Base-by-base conservation (phyloP, 345 rosid genomes). In the Populus davidiana region DNA sequence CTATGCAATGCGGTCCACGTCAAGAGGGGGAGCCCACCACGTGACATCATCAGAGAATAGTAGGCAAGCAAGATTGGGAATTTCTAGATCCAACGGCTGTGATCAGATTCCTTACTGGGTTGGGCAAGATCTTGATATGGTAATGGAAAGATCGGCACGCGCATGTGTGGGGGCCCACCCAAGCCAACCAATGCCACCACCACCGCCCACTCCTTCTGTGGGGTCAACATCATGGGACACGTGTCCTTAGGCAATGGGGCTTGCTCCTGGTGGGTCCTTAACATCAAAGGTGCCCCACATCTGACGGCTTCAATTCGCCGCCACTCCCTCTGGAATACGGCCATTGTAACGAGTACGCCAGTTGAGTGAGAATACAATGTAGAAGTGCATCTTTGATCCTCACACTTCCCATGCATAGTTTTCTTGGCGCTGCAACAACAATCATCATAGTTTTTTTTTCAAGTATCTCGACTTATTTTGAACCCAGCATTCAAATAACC, bases 1-100 rank as follows among this genome's bases (percentile, higher is more conserved):
- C 83, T 63, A 49, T 69, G 71, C 73, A 82, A 77, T 65, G 88
- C 79, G 76, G 75, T 83, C 89, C 81, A 83, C 77, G 77, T 86
- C 86, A 84, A 72, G 17, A 0, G 43, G 72, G 72, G 77, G 44
- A 69, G 67, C 67, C 76, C 69, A 41, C 73, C 86, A 70, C 77
- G 68, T 82, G 84, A 85, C 79, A 72, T 67, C 77, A 80, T 72
- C 66, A 10, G 27, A 27, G 17, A 29, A 33, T 25, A 33, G 16
- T 8, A 54, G 8, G 29, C 13, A 5, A 43, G 13, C 10, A 16
- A 10, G 21, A 36, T 13, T 1, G 39, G 82, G 31, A 21, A 10
- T 41, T 43, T 74, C 25, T 1, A 2, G 70, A 78, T 84, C 86
- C 0, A 75, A 83, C 87, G 86, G 88, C 64, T 29, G 67, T 67